phyloP scores from a whole-genome alignment of 345 rosid genomes.

The Dimocarpus longan region DNA sequence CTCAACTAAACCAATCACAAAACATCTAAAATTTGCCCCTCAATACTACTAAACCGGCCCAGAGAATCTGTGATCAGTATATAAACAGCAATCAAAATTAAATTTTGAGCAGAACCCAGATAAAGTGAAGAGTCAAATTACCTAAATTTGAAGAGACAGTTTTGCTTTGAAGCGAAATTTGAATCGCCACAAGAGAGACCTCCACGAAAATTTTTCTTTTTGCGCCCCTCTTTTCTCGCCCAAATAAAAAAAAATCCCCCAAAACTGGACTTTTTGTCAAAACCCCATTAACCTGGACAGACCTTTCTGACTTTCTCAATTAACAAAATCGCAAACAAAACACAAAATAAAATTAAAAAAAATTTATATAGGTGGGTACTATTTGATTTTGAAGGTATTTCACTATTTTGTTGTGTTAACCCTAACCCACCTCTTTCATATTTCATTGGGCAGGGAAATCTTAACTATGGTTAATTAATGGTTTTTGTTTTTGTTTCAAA shows the following conservation, averaged over 20 bases:
- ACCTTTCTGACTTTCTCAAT: not conserved
- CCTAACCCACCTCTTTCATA: slow-evolving; percentile 6
- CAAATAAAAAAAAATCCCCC: slow-evolving; percentile 28
- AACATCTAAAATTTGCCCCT: not conserved
- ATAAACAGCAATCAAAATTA: not conserved
- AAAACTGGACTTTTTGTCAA: slow-evolving; percentile 27
- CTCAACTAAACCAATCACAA: not conserved
- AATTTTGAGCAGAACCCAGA: slow-evolving; percentile 2
- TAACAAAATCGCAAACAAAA: slow-evolving; percentile 3
- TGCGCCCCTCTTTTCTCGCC: slow-evolving; percentile 33
- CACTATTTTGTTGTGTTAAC: slow-evolving; percentile 11
- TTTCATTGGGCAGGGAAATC: not conserved
- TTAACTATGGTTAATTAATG: slow-evolving; percentile 29
- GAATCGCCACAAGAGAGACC: slow-evolving; percentile 30
- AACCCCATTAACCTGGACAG: slow-evolving; percentile 22
- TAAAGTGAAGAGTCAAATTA: slow-evolving; percentile 21
- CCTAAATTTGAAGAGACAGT: slow-evolving; percentile 18
- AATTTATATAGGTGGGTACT: not conserved
- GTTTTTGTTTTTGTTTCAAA: not conserved
- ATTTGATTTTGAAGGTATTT: not conserved
- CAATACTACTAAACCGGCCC: not conserved
- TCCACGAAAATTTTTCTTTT: slow-evolving; percentile 25
- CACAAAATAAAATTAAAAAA: not conserved
- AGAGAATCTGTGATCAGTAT: slow-evolving; percentile 6
- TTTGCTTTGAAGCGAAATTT: not conserved